Evolutionary conservation across 2,329 filamentous ascomycete genomes (phyloP), one percentile per base, ranked within the genome.

Genomic region (Drechslerella coelobrocha): DNA sequence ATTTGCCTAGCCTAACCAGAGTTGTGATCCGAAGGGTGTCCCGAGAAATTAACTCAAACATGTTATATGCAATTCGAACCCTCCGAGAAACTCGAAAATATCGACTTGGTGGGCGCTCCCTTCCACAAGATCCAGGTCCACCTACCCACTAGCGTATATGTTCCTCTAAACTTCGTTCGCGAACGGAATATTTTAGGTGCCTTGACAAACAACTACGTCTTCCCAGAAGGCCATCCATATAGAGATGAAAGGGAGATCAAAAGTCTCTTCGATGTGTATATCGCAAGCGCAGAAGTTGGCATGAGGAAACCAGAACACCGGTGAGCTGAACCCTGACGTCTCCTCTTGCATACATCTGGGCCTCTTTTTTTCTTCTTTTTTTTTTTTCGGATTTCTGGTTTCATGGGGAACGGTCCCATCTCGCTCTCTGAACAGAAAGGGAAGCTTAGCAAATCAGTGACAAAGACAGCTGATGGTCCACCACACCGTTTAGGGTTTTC

Each of bases 181-280:
- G 34, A 23, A 48, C 24, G 9, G 31, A 45, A 41, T 27, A 34
- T 31, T 23, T 8, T 19, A 62, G 66, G 59, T 12, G 94, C 92
- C 0, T 81, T 97, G 73, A 92, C 89, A 75, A 97, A 99, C 77
- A 97, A 94, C 0, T 86, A 94, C 24, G 88, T 91, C 23, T 97
- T 95, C 76, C 93, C 92, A 0, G 82, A 84, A 0, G 88, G 84
- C 0, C 91, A 97, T 76, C 81, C 83, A 23, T 88, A 90, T 65
- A 80, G 82, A 43, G 80, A 83, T 0, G 81, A 86, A 72, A 81
- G 80, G 68, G 34, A 55, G 9, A 80, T 95, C 1, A 83, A 84
- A 60, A 80, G 81, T 0, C 77, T 88, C 3, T 97, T 99, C 76
- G 91, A 97, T 77, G 85, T 97, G 14, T 97, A 95, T 76, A 83